These are phyloP conservation scores for Corinectria fuckeliana DNA, from an alignment of 2,329 filamentous ascomycete genomes.

Conservation along the genomic window DNA sequence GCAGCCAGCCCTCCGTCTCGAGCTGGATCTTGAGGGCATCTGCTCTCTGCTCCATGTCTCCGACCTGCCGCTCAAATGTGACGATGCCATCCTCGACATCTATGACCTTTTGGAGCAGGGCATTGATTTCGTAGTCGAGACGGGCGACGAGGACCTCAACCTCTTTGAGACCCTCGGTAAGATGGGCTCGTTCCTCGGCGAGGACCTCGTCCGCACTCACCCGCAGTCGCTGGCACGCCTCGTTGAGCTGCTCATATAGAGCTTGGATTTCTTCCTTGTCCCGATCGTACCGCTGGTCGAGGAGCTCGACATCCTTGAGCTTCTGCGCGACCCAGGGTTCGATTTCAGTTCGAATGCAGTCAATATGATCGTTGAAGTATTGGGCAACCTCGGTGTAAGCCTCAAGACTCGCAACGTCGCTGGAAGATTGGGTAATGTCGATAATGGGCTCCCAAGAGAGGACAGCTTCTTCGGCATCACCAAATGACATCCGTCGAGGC, in stretches of 20 bases:
- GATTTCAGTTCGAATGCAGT: constrained; percentile 58
- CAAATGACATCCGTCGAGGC: constrained; percentile 77
- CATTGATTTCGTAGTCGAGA: constrained; percentile 89
- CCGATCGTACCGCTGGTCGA: constrained; percentile 67
- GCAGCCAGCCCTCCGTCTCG: constrained; percentile 68
- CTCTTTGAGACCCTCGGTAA: constrained; percentile 77
- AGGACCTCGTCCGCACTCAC: constrained; percentile 73
- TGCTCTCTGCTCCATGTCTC: constrained; percentile 70
- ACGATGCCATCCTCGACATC: constrained; percentile 85
- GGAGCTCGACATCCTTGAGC: constrained; percentile 59
- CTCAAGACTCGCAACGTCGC: constrained; percentile 38
- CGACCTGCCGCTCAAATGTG: constrained; percentile 81
- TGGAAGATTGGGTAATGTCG: constrained; percentile 44
- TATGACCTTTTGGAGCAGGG: constrained; percentile 78
- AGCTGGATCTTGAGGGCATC: constrained; percentile 68
- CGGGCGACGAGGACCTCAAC: constrained; percentile 83
- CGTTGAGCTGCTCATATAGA: constrained; percentile 73
- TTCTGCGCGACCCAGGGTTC: constrained; percentile 68
- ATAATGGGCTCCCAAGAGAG: constrained; percentile 68
- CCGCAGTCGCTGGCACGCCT: constrained; percentile 72
- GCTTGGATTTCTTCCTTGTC: constrained; percentile 71
- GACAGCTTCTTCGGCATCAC: constrained; percentile 76
- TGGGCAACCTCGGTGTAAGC: constrained; percentile 60
- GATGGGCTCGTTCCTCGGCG: constrained; percentile 68
- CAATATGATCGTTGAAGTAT: constrained; percentile 60